These are phyloP conservation scores for Micromonas pusilla DNA, from an alignment of 139 green algal species.

Conservation along the genomic window DNA sequence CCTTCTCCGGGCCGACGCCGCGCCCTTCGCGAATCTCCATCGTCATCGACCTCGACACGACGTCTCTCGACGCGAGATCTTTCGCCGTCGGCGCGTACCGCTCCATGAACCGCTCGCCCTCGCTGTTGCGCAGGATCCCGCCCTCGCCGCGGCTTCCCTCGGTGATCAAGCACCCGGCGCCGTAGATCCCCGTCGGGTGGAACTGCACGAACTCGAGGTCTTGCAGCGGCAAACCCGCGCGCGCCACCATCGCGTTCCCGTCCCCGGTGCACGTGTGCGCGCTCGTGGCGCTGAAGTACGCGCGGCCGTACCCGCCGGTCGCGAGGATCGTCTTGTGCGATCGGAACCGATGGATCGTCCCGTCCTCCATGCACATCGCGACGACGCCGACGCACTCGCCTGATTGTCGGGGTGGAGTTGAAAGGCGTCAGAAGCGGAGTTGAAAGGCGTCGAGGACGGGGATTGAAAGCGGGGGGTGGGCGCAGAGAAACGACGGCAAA, in stretches of 20 bases:
- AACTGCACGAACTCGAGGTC: constrained; percentile 73
- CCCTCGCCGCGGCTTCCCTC: constrained; percentile 92
- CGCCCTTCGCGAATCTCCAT: constrained; percentile 54
- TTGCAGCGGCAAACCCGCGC: constrained; percentile 77
- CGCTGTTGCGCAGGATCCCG: constrained; percentile 90
- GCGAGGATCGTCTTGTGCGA: constrained; percentile 87
- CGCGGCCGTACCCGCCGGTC: constrained; percentile 92
- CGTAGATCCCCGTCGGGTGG: constrained; percentile 98
- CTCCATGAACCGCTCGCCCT: constrained; percentile 99
- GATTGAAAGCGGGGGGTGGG: too few species aligned
- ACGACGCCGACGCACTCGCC: constrained; percentile 50
- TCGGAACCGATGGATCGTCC: constrained; percentile 90
- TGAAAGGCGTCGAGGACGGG: too few species aligned
- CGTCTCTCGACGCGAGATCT: constrained; percentile 94
- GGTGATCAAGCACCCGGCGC: constrained; percentile 97
- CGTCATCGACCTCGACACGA: constrained; percentile 67
- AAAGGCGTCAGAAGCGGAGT: too few species aligned
- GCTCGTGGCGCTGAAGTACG: constrained; percentile 92
- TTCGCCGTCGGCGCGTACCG: constrained; percentile 94
- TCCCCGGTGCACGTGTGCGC: constrained; percentile 99
- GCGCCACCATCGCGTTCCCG: constrained; percentile 86
- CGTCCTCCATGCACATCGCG: constrained; percentile 96
- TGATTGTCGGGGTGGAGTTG: too few species aligned
- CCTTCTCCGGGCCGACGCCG: constrained; percentile 60
- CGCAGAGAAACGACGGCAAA: too few species aligned